Evolutionary conservation across 2,329 filamentous ascomycete species (phyloP), one percentile per base, ranked within the genome.

Genomic region (Plenodomus lindquistii): DNA sequence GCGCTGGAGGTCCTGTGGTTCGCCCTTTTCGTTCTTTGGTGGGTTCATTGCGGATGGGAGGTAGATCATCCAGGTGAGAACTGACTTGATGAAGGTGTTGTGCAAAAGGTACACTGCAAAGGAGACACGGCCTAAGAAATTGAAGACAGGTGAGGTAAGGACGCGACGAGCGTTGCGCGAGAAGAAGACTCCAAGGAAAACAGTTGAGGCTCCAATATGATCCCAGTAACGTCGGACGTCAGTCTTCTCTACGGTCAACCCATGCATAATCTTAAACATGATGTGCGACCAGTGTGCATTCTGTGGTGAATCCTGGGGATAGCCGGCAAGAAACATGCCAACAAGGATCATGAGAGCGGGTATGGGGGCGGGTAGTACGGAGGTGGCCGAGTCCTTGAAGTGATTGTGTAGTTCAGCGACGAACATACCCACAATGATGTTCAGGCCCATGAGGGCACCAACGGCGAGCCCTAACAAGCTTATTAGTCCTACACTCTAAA

Each of bases 81-180:
- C 66, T 19, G 79, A 81, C 47, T 84, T 80, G 57, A 86, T 78
- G 22, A 86, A 73, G 0, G 80, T 79, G 36, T 84, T 84, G 67
- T 87, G 84, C 17, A 86, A 70, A 6, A 87, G 76, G 59, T 86
- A 86, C 13, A 87, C 81, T 1, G 84, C 82, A 59, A 86, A 86
- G 37, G 81, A 84, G 70, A 85, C 80, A 60, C 81, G 81, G 37
- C 84, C 84, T 11, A 86, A 77, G 78, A 83, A 86, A 37, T 84
- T 75, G 37, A 86, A 78, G 45, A 78, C 75, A 24, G 77, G 77
- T 48, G 78, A 79, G 3, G 81, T 81, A 2, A 86, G 75, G 1
- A 80, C 55, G 42, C 75, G 76, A 52, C 83, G 82, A 22, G 80
- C 69, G 21, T 70, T 65, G 1, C 76, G 75, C 0, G 79, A 82